phyloP scores from a whole-genome alignment of 2,329 filamentous ascomycete species.

The Trichoderma endophyticum region DNA sequence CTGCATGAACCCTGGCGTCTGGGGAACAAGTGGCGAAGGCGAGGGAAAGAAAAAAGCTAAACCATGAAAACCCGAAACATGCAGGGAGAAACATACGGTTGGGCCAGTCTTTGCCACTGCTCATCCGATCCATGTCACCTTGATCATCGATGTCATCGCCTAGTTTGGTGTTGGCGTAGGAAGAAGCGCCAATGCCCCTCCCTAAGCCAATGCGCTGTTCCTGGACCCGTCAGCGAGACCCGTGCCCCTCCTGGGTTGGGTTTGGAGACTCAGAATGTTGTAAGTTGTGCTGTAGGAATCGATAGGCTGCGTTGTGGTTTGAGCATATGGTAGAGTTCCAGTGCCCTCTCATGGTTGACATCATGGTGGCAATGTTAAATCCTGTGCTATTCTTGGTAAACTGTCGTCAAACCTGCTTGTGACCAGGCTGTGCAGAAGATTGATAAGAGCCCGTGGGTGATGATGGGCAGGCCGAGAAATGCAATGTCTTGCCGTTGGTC shows the following conservation, averaged over 20 bases:
- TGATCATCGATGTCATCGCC: not conserved
- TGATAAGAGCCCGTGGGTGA: not conserved
- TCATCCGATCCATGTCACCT: not conserved
- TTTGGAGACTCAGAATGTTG: not conserved
- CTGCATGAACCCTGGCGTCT: not conserved
- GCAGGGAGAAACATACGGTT: slow-evolving; percentile 8
- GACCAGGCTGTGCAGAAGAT: not conserved
- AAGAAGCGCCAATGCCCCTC: not conserved
- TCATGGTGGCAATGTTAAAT: not conserved
- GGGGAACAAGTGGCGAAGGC: slow-evolving; percentile 3
- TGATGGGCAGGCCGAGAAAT: slow-evolving; percentile 21
- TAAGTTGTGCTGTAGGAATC: not conserved
- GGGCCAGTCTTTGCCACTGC: slow-evolving; percentile 2
- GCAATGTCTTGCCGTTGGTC: slow-evolving; percentile 22
- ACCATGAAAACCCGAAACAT: not conserved
- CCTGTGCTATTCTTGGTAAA: not conserved
- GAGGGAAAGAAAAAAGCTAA: not conserved
- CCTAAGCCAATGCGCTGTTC: not conserved
- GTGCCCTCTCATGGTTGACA: not conserved
- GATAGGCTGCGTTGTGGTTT: not conserved
- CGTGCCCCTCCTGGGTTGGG: not conserved
- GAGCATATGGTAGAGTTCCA: not conserved
- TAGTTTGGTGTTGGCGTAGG: not conserved
- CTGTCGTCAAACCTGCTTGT: not conserved
- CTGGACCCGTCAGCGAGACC: slow-evolving; percentile 1